These are phyloP conservation scores for Berberis vulgaris DNA, from an alignment of 164 flowering plant species.

Conservation along the genomic window DNA sequence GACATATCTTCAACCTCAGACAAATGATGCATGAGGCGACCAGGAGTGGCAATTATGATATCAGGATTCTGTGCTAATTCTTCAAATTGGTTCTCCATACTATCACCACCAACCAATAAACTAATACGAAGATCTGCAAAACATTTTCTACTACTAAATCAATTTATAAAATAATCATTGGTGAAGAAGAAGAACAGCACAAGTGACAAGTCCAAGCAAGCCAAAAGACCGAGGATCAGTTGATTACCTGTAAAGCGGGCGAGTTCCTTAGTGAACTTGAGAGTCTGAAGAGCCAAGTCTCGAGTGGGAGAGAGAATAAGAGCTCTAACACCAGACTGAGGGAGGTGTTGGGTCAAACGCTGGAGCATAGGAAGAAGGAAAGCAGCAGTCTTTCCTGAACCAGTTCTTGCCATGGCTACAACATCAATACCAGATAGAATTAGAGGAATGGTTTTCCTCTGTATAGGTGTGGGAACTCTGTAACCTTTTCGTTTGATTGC, in stretches of 20 bases:
- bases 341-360: conserved; percentile 64
- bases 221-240: too few species aligned
- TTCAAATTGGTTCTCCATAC: conserved; percentile 93
- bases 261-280: conserved; percentile 76
- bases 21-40: conserved; percentile 96
- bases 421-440: conserved; percentile 76
- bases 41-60: conserved; percentile 94
- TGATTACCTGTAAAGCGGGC: conserved; percentile 60
- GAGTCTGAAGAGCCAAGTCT: conserved; percentile 42
- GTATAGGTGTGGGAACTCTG: conserved; percentile 91
- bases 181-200: too few species aligned
- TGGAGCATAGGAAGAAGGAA: conserved; percentile 88
- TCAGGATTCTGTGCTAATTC: conserved; percentile 90
- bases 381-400: conserved; percentile 96
- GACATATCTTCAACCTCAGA: conserved; percentile 91
- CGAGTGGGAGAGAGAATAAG: too few species aligned
- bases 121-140: conserved; percentile 67
- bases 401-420: conserved; percentile 98
- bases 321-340: conserved; percentile 9
- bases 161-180: too few species aligned
- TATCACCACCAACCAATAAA: conserved; percentile 93
- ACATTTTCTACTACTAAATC: too few species aligned
- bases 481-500: conserved; percentile 86
- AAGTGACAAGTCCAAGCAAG: too few species aligned
- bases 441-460: conserved; percentile 89